Conservation (phyloP, 352 stramenopile species). For the Globisporangium radiosum region DNA sequence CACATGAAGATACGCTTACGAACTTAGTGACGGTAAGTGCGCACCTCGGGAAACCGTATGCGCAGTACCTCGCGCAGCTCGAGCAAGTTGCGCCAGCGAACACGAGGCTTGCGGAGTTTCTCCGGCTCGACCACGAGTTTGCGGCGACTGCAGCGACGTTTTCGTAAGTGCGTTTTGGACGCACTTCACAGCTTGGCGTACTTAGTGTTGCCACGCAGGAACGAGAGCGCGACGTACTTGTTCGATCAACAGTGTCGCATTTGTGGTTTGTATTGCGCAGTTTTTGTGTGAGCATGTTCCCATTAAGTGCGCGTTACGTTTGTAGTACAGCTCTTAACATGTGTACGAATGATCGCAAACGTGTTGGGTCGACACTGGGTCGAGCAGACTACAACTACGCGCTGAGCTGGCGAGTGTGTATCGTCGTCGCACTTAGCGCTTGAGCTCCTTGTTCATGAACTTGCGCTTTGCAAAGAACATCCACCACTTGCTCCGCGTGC, state of each 20-base stretch:
- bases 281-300: no score
- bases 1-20: conserved; percentile 90
- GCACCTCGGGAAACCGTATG: conserved; percentile 83
- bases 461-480: conserved; percentile 92
- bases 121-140: conserved; percentile 61
- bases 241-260: no score
- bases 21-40: conserved; percentile 91
- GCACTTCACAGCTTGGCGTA: background rate
- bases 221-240: no score
- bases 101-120: conserved; percentile 68
- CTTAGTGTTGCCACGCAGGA: background rate
- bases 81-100: conserved; percentile 68
- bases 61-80: conserved; percentile 77
- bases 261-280: no score
- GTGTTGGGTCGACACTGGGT: no score
- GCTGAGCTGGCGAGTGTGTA: no score
- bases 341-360: no score
- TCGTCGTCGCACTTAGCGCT: conserved; percentile 24
- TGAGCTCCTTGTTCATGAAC: conserved; percentile 93
- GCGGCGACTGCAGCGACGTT: conserved; percentile 59
- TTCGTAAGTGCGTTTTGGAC: conserved; percentile 21
- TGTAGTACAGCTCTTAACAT: no score
- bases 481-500: conserved; percentile 92
- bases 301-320: no score
- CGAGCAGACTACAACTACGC: no score